These are phyloP conservation scores for Exophiala alcalophila DNA, from an alignment of 2,329 filamentous ascomycete species.

Conservation along the genomic window DNA sequence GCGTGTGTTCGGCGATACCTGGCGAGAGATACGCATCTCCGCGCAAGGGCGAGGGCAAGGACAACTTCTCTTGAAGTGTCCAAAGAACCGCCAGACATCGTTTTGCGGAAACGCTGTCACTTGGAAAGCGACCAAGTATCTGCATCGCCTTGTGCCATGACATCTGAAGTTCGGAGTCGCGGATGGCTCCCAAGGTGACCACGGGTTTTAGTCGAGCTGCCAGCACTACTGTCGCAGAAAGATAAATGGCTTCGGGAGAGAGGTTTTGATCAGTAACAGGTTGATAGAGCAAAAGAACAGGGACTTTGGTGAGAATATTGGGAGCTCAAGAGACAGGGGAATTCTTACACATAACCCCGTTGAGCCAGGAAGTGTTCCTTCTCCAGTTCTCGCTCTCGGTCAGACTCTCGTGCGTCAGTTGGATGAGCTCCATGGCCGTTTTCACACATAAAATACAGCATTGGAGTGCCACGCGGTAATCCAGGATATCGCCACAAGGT, in stretches of 20 bases:
- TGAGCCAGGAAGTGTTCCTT: constrained; percentile 10
- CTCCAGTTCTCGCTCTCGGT: constrained; percentile 5
- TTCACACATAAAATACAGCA: constrained; percentile 14
- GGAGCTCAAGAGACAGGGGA: background rate
- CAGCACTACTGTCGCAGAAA: constrained; percentile 37
- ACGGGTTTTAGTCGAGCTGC: constrained; percentile 31
- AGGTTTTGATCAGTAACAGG: background rate
- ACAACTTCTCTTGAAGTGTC: constrained; percentile 9
- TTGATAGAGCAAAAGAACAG: background rate
- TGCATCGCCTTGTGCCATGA: constrained; percentile 10
- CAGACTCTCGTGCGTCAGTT: constrained; percentile 7
- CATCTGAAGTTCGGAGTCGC: background rate
- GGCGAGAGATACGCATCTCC: background rate
- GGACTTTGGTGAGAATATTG: too few species aligned
- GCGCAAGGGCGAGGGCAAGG: too few species aligned
- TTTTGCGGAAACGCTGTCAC: constrained; percentile 11
- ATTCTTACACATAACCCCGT: constrained; percentile 7
- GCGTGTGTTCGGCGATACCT: background rate
- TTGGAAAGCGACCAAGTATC: constrained; percentile 8
- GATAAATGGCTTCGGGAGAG: constrained; percentile 30
- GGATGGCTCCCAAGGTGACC: constrained; percentile 9
- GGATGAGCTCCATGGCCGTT: constrained; percentile 9
- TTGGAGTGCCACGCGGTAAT: constrained; percentile 8
- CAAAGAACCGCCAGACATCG: constrained; percentile 12
- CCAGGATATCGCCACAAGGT: constrained; percentile 4